A percentile compares a stretch with the other conserved stretches of the same genome.
Evolutionary conservation across 2,329 filamentous ascomycete genomes (phyloP).

Genomic region (Paramyrothecium sp.): DNA sequence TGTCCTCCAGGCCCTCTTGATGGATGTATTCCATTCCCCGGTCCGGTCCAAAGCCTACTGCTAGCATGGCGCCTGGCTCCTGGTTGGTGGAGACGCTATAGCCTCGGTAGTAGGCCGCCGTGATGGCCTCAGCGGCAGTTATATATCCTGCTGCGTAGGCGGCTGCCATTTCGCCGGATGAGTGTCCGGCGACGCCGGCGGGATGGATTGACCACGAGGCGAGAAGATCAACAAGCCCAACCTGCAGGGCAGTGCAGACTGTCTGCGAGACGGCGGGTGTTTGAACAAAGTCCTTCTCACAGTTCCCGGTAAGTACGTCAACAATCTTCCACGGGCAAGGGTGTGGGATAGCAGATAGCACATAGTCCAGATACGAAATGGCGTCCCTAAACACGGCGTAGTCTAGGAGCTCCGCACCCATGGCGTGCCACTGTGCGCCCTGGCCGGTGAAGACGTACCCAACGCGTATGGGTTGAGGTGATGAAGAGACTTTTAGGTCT

Average conservation of each 20-base stretch:
- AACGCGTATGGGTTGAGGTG: neutral
- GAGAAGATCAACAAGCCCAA: constrained; percentile 30
- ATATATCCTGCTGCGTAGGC: constrained; percentile 15
- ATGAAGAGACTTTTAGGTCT: neutral
- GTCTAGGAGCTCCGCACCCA: constrained; percentile 10
- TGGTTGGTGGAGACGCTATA: neutral
- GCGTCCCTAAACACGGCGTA: constrained; percentile 4
- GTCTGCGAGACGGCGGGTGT: constrained; percentile 21
- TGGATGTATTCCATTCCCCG: constrained; percentile 5
- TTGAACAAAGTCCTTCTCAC: neutral
- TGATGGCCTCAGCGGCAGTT: constrained; percentile 8
- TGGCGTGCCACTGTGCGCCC: neutral
- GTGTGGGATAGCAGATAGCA: neutral
- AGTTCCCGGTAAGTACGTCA: neutral
- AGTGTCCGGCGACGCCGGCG: constrained; percentile 33
- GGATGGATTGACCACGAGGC: constrained; percentile 26
- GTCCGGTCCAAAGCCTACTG: constrained; percentile 6
- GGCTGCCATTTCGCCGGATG: constrained; percentile 24
- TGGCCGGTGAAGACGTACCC: neutral
- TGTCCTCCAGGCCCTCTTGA: constrained; percentile 7
- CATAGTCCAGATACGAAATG: neutral
- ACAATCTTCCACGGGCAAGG: neutral
- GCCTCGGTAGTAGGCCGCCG: constrained; percentile 10
- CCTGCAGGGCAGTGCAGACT: constrained; percentile 24
- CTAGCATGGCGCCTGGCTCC: constrained; percentile 11